Conservation (phyloP, 805 yeast species). For the Candida yuanshanica region DNA sequence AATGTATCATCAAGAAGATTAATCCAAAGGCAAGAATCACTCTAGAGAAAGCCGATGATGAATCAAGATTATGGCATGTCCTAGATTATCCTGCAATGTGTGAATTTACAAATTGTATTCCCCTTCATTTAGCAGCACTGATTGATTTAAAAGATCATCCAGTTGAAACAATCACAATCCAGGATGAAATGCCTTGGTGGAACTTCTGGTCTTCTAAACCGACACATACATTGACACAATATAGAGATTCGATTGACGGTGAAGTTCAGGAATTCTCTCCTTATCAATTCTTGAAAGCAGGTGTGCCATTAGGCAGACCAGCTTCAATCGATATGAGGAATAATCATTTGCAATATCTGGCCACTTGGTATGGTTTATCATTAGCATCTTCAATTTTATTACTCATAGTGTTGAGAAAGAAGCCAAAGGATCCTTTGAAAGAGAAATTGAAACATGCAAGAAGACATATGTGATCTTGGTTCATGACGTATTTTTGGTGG, state of each 20-base stretch:
- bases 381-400: conserved; percentile 67
- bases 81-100: conserved; percentile 84
- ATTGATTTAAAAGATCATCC: conserved; percentile 62
- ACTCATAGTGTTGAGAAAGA: conserved; percentile 42
- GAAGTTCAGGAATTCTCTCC: conserved; percentile 39
- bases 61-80: conserved; percentile 66
- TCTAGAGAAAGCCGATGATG: conserved; percentile 65
- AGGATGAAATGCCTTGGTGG: conserved; percentile 25
- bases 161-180: conserved; percentile 30
- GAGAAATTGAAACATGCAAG: conserved; percentile 48
- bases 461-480: conserved; percentile 33
- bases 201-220: conserved; percentile 20
- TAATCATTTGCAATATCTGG: conserved; percentile 85
- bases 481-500: no score
- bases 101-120: conserved; percentile 54
- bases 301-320: conserved; percentile 83
- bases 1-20: conserved; percentile 68
- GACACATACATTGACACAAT: conserved; percentile 7
- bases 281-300: conserved; percentile 64
- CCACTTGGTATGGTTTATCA: conserved; percentile 93
- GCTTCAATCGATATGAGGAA: conserved; percentile 82
- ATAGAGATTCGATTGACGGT: conserved; percentile 1
- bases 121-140: conserved; percentile 72
- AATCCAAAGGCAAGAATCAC: conserved; percentile 56
- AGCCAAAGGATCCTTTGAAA: conserved; percentile 31